Percentiles rank a stretch among this genome's conserved stretches.
Evolutionary conservation across 345 rosid species (phyloP).

Genomic region (Trapa bicornis): DNA sequence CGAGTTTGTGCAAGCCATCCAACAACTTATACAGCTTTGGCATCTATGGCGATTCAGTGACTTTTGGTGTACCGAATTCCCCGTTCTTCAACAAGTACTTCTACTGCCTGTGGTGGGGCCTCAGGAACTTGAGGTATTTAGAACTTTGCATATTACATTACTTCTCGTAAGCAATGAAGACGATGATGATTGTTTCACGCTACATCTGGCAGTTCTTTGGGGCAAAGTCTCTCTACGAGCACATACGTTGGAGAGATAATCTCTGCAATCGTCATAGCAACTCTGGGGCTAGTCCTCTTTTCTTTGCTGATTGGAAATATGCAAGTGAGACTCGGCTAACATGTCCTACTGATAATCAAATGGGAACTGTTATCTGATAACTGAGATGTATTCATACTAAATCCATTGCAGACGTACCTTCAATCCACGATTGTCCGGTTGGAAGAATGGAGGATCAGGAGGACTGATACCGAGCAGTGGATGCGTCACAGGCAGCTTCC

Average conservation of each 20-base stretch:
- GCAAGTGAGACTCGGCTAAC: constrained; percentile 38
- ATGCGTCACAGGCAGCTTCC: constrained; percentile 92
- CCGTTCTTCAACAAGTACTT: constrained; percentile 72
- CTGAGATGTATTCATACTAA: neutral
- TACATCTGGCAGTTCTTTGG: constrained; percentile 50
- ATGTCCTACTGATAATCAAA: neutral
- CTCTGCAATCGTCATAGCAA: constrained; percentile 63
- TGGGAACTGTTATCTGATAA: neutral
- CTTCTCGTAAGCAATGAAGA: neutral
- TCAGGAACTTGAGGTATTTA: constrained; percentile 62
- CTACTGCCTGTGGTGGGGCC: constrained; percentile 95
- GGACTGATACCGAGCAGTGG: constrained; percentile 93
- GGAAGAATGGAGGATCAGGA: constrained; percentile 86
- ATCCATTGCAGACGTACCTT: constrained; percentile 52
- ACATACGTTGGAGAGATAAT: constrained; percentile 69
- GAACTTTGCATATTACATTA: neutral
- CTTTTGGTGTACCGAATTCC: constrained; percentile 37
- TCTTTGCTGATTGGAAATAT: constrained; percentile 89
- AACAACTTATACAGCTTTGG: constrained; percentile 48
- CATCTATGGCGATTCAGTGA: constrained; percentile 62
- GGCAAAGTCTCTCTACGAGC: constrained; percentile 71
- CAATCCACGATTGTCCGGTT: constrained; percentile 70
- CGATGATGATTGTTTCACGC: neutral
- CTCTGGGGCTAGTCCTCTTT: constrained; percentile 78
- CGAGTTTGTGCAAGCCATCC: constrained; percentile 35